These are phyloP conservation scores for Helotiales sp. DNA, from an alignment of 2,329 filamentous ascomycete genomes.

Conservation along the genomic window DNA sequence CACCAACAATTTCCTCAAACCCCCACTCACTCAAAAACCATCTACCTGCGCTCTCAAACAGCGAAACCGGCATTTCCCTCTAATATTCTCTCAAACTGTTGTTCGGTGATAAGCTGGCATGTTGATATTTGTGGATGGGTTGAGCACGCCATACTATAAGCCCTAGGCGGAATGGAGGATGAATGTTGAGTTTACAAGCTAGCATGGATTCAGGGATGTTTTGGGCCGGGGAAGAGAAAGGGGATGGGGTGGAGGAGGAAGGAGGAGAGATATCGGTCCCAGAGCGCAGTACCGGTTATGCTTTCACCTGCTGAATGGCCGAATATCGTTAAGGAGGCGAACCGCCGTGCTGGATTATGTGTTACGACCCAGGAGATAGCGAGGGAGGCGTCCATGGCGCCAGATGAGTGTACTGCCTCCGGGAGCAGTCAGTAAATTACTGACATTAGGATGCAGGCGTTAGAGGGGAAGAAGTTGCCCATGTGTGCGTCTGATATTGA, in stretches of 20 bases:
- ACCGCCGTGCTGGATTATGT: neutral
- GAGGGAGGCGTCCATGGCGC: slow-evolving; percentile 5
- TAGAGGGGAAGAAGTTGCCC: slow-evolving; percentile 14
- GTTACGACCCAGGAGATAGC: neutral
- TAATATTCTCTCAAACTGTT: neutral
- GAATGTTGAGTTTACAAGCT: neutral
- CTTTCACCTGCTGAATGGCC: neutral
- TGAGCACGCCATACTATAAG: slow-evolving; percentile 5
- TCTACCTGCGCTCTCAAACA: neutral
- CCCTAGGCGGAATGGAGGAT: slow-evolving; percentile 5
- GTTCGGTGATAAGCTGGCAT: slow-evolving; percentile 9
- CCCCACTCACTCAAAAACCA: slow-evolving; percentile 2
- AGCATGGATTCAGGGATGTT: neutral
- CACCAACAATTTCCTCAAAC: slow-evolving; percentile 2
- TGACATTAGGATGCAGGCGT: neutral
- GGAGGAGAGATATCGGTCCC: neutral
- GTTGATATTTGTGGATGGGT: neutral
- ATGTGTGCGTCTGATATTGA: too few relatives aligned
- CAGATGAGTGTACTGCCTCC: neutral
- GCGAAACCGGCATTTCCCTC: neutral
- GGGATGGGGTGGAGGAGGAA: too few relatives aligned
- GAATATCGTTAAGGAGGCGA: neutral
- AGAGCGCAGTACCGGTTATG: neutral
- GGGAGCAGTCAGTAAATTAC: slow-evolving; percentile 13
- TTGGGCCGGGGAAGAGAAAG: too few relatives aligned